These are phyloP conservation scores for Leptomonas pyrrhocoris DNA, from an alignment of 208 protist species.

Conservation along the genomic window DNA sequence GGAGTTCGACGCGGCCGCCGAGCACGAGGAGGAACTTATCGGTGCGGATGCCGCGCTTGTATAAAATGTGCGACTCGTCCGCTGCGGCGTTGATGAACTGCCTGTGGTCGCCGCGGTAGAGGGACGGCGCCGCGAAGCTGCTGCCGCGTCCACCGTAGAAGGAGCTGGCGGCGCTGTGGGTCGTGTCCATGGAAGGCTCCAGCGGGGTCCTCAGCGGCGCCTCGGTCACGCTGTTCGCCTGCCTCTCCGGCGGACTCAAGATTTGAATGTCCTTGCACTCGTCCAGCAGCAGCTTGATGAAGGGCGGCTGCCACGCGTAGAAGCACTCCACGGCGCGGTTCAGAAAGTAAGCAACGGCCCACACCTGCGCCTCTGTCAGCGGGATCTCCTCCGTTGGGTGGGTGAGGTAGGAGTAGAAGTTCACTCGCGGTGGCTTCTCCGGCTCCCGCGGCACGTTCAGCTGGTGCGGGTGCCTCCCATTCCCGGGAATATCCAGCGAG, in stretches of 20 bases:
- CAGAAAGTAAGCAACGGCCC: conserved; percentile 85
- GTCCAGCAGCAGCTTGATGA: conserved; percentile 84
- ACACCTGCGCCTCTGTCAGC: conserved; percentile 83
- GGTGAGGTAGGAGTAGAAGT: conserved; percentile 91
- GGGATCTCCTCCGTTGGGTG: conserved; percentile 50
- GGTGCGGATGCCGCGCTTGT: conserved; percentile 56
- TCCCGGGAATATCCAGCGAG: conserved; percentile 15
- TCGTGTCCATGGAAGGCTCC: conserved; percentile 6
- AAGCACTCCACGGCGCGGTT: conserved; percentile 68
- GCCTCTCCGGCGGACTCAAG: conserved; percentile 17
- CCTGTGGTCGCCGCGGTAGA: conserved; percentile 34
- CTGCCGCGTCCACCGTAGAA: neutral
- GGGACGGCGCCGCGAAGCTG: neutral
- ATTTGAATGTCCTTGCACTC: conserved; percentile 77
- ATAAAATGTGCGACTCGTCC: conserved; percentile 68
- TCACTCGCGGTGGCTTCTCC: conserved; percentile 63
- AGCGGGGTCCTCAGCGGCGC: conserved; percentile 3
- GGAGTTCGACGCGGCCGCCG: conserved; percentile 69
- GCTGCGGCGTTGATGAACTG: conserved; percentile 43
- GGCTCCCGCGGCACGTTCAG: conserved; percentile 53
- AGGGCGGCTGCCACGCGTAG: conserved; percentile 64
- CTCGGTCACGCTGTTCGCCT: conserved; percentile 3
- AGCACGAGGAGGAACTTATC: conserved; percentile 75
- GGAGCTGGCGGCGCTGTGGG: conserved; percentile 11
- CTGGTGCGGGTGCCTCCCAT: conserved; percentile 12